Evolutionary conservation across 352 stramenopile species (phyloP).

Genomic region (Stephanocyclus meneghinianus): DNA sequence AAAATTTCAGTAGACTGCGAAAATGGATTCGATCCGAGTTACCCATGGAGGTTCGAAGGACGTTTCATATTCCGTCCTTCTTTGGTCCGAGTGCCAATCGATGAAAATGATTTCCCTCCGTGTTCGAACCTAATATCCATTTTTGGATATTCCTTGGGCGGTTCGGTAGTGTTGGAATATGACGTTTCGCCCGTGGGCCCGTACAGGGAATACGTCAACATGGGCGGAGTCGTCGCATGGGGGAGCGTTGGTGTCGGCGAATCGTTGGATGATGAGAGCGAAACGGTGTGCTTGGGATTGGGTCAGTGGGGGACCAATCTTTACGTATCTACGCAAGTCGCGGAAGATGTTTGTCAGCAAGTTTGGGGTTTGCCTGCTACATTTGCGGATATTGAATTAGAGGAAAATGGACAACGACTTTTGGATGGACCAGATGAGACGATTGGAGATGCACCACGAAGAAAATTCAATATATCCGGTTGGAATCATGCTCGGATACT

Average conservation of each 20-base stretch:
- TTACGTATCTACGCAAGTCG: constrained; percentile 50
- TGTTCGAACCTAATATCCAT: constrained; percentile 42
- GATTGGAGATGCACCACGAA: neutral
- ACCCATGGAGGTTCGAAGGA: constrained; percentile 54
- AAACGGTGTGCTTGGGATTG: constrained; percentile 19
- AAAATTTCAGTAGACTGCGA: neutral
- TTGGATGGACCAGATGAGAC: constrained; percentile 4
- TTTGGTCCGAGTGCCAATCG: constrained; percentile 24
- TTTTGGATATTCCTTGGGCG: constrained; percentile 63
- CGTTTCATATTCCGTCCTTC: constrained; percentile 57
- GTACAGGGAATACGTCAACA: constrained; percentile 64
- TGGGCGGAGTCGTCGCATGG: constrained; percentile 51
- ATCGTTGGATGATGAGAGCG: neutral
- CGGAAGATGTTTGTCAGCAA: constrained; percentile 54
- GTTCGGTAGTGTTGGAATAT: constrained; percentile 62
- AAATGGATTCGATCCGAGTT: constrained; percentile 49
- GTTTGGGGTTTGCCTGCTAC: constrained; percentile 57
- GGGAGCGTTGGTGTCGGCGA: constrained; percentile 23
- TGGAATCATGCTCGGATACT: constrained; percentile 48
- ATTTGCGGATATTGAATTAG: constrained; percentile 50
- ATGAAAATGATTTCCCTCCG: neutral
- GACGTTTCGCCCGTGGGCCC: constrained; percentile 63
- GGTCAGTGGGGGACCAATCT: constrained; percentile 67
- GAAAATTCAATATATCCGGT: constrained; percentile 38
- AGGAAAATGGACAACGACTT: constrained; percentile 23